A percentile compares a stretch with the other conserved stretches of the same genome.
phyloP scores from a whole-genome alignment of 2,329 filamentous ascomycete species.

The Aaosphaeria pasadenensis region DNA sequence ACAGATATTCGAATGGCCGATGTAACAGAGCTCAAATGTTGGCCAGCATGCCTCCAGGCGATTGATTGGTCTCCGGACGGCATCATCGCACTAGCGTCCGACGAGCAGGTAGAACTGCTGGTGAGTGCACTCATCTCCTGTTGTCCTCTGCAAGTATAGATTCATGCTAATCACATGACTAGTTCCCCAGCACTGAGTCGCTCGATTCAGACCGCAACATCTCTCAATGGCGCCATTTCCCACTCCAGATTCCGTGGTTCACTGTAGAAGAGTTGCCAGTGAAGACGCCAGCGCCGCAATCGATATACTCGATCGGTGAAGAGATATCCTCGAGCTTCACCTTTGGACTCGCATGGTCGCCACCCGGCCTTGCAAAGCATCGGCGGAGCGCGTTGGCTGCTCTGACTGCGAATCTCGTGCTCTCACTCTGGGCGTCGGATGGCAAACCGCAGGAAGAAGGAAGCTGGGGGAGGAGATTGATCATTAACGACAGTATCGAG shows the following conservation, averaged over 20 bases:
- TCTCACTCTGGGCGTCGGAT: slow-evolving; percentile 56
- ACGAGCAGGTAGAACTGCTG: slow-evolving; percentile 55
- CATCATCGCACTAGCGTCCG: slow-evolving; percentile 55
- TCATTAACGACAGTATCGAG: slow-evolving; percentile 52
- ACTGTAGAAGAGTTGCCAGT: slow-evolving; percentile 47
- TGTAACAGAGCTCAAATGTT: slow-evolving; percentile 38
- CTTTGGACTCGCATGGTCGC: slow-evolving; percentile 54
- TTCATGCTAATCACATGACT: not conserved
- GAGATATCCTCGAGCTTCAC: slow-evolving; percentile 55
- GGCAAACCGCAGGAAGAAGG: slow-evolving; percentile 39
- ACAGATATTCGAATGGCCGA: slow-evolving; percentile 24
- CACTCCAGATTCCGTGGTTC: slow-evolving; percentile 52
- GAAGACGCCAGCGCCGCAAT: slow-evolving; percentile 45
- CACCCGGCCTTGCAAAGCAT: slow-evolving; percentile 54
- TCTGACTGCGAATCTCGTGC: slow-evolving; percentile 54
- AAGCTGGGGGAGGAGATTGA: slow-evolving; percentile 51
- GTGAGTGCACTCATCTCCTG: slow-evolving; percentile 21
- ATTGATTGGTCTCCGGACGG: slow-evolving; percentile 60
- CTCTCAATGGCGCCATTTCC: slow-evolving; percentile 34
- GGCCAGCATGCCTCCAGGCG: slow-evolving; percentile 51
- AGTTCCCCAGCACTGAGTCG: slow-evolving; percentile 34
- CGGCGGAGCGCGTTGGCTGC: slow-evolving; percentile 54
- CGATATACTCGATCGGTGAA: slow-evolving; percentile 55
- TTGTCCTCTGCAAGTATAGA: not conserved
- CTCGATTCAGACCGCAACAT: slow-evolving; percentile 26